Conservation (phyloP, 2,329 filamentous ascomycete genomes). For the Sporothrix pseudoabietina region DNA sequence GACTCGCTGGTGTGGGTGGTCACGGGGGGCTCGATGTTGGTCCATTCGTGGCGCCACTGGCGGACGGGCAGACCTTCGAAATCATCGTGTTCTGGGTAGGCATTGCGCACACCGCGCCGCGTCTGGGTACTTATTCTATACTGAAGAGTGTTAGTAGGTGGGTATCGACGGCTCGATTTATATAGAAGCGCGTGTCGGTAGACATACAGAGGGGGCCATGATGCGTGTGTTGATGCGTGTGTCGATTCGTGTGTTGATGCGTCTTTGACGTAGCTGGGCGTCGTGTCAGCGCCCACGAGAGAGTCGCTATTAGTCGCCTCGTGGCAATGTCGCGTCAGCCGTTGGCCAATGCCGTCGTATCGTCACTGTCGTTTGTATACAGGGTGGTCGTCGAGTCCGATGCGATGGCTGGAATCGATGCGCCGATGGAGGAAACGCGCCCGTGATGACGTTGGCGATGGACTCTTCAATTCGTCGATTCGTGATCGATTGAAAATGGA, state of each 20-base stretch:
- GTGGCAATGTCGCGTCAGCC: neutral
- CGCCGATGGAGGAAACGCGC: slow-evolving; percentile 16
- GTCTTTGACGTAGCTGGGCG: neutral
- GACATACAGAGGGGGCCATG: slow-evolving; percentile 29
- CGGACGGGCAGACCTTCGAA: slow-evolving; percentile 79
- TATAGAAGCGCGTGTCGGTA: neutral
- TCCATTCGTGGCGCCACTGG: slow-evolving; percentile 78
- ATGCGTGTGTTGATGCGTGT: neutral
- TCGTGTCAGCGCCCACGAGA: neutral
- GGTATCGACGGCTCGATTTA: neutral
- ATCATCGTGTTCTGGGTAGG: slow-evolving; percentile 62
- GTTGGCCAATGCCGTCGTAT: neutral
- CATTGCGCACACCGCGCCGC: slow-evolving; percentile 58
- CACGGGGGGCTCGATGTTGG: slow-evolving; percentile 67
- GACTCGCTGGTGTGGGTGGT: slow-evolving; percentile 59
- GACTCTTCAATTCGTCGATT: slow-evolving; percentile 5
- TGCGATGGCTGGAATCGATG: neutral
- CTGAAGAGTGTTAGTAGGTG: slow-evolving; percentile 23
- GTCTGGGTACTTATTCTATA: slow-evolving; percentile 46
- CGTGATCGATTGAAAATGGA: slow-evolving; percentile 6
- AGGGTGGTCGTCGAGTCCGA: neutral
- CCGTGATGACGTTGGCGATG: slow-evolving; percentile 8
- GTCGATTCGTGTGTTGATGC: neutral
- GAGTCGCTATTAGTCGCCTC: neutral
- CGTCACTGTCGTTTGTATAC: neutral